Base-by-base conservation (phyloP, 306 rosid species). In the Castanospermum australe region DNA sequence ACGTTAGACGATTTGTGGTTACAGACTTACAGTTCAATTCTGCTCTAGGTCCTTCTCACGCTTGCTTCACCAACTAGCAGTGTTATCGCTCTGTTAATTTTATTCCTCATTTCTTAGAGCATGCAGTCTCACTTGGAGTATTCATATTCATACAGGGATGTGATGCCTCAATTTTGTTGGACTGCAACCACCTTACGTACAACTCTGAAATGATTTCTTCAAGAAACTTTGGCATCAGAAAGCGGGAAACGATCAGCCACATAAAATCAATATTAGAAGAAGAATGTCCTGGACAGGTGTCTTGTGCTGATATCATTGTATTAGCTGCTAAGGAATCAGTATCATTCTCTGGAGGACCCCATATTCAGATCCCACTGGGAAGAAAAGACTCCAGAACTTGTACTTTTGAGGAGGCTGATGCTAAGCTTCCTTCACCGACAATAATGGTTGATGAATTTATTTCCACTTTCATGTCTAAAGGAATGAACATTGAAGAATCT, bases 81-180 rank as follows among this genome's bases (percentile, higher is more conserved):
- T 10, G 15, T 17, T 36, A n/a, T n/a, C n/a, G n/a, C n/a, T n/a
- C n/a, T n/a, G n/a, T n/a, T n/a, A 28, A 28, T 28, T 28, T 28
- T 28, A 28, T 28, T 28, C 32, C 32, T 28, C 32, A 28, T 28
- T 28, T 28, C 32, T 28, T 28, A 28, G 32, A 28, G 32, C 32
- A 28, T 28, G 32, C 32, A 71, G 36, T 18, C 71, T 69, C 39
- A 47, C 20, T 10, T 70, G 44, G 35, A 45, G 47, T 48, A 17
- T 47, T 39, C n/a, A 47, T 73, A 52, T 51, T 44, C 8, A 21
- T 66, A 22, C 73, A 78, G 90, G 88, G 84, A 42, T 87, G 88
- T 63, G 90, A 87, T 81, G 90, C 86, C 9, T 84, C 90, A 8
- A 84, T 87, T 20, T 71, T 82, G 79, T 65, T 87, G 75, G 54